Evolutionary conservation across 2,329 filamentous ascomycete genomes (phyloP), one percentile per base, ranked within the genome.

Genomic region (Aspergillus sp.): DNA sequence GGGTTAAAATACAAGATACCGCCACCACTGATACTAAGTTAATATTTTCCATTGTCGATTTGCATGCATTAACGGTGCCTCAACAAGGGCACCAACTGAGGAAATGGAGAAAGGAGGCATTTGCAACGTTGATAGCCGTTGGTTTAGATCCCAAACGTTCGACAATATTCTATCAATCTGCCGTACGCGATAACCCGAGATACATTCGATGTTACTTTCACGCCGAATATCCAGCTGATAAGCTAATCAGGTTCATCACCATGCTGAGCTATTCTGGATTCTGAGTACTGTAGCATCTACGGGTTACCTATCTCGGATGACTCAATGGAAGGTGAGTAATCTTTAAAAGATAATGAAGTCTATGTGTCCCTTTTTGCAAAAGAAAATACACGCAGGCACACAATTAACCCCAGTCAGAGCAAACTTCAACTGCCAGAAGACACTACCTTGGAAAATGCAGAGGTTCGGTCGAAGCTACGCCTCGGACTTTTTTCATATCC

Each of bases 251-350:
- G 87, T 93, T 2, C 81, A 87, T 17, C 87, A 88, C 47, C 95
- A 98, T 76, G 80, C 90, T 4, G 93, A 98, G 75, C 82, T 99
- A 62, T 96, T 96, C 90, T 99, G 95, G 95, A 92, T 98, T 69
- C 78, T 99, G 61, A 93, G 91, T 70, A 97, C 93, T 64, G 90
- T 90, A 52, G 90, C 95, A 23, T 93, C 90, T 5, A 92, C 95
- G 75, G 95, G 95, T 40, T 96, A 96, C 76, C 79, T 99, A n/a
- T 89, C 89, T 9, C 84, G 95, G n/a, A 99, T 99, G 95, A 98
- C 95, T 27, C 95, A 98, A 75, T 99, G 95, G 93, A 99, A 99
- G 87, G 91, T 91, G 70, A 63, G 70, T 59, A 17, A 49, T 41
- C 40, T 51, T 43, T 11, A 21, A 17, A 9, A 39, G 15, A 19